phyloP scores from a whole-genome alignment of 1,139 yeast species.

The Debaryomyces fabryi region DNA sequence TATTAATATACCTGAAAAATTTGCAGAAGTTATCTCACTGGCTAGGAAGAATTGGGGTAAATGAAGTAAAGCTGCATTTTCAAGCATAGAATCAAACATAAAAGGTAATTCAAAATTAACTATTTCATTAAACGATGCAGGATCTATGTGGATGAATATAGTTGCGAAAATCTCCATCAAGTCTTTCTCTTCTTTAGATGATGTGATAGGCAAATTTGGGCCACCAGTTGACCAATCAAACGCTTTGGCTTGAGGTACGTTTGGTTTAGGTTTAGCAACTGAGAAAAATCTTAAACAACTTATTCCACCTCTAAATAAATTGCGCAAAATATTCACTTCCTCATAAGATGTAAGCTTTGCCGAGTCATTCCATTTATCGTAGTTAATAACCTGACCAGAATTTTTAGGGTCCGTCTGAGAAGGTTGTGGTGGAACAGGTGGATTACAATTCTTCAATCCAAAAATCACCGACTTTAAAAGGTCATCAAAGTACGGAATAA shows the following conservation, averaged over 20 bases:
- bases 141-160: constrained; percentile 90
- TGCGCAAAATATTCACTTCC: constrained; percentile 76
- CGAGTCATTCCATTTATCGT: constrained; percentile 77
- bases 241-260: constrained; percentile 38
- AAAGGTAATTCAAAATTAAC: constrained; percentile 79
- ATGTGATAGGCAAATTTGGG: constrained; percentile 80
- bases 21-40: constrained; percentile 89
- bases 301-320: constrained; percentile 82
- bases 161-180: constrained; percentile 95
- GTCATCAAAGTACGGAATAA: constrained; percentile 87
- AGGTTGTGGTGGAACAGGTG: constrained; percentile 69
- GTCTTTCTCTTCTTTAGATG: constrained; percentile 92
- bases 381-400: constrained; percentile 57
- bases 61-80: constrained; percentile 85
- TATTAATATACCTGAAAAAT: constrained; percentile 85
- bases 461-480: constrained; percentile 88
- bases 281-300: constrained; percentile 77
- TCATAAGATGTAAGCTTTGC: constrained; percentile 83
- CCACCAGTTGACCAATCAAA: constrained; percentile 72
- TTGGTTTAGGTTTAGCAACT: constrained; percentile 52
- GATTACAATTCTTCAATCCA: constrained; percentile 88
- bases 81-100: constrained; percentile 76
- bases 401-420: constrained; percentile 57
- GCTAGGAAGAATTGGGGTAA: constrained; percentile 94
- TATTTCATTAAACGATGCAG: constrained; percentile 93